Base-by-base conservation (phyloP, 2,329 filamentous ascomycete genomes). In the Beauveria scarabaeidicola region DNA sequence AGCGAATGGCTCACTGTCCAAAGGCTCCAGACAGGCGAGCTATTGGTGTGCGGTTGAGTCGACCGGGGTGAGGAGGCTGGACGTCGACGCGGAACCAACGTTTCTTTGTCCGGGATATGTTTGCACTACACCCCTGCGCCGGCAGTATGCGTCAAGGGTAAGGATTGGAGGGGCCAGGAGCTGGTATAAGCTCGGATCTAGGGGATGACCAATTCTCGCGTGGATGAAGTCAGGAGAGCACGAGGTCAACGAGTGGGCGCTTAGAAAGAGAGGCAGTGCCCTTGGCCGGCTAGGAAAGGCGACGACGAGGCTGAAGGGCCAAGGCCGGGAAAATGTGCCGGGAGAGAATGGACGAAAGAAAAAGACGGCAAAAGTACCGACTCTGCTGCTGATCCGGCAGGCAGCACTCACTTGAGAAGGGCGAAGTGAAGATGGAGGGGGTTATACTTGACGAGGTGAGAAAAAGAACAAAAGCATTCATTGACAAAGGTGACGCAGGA, bases 401-500 rank as follows among this genome's bases (percentile, higher is more conserved):
- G 48, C 55, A 58, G 55, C 46, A 38, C 46, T 58, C 38, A 21
- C 36, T 57, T 57, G 46, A 40, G 53, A 60, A 46, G 53, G 8
- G 29, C 11, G 47, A 21, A 36, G 47, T 59, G 46, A 50, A 47
- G 51, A 52, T 60, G 55, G 23, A 25, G n/a, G 57, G 44, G 41
- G 32, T 36, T 51, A 51, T 44, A 61, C n/a, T 43, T 52, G 50
- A 50, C 36, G 21, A 15, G 32, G 21, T 29, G 32, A 46, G 27
- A 38, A 62, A 51, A 46, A 36, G 53, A 62, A 59, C 51, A 63
- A 61, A 61, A 61, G 55, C 54, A 61, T 58, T 61, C 59, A 58
- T 46, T 41, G 48, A 61, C 59, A 58, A 60, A 56, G 58, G 36
- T 46, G 52, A 59, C 58, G 58, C 36, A 43, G 43, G 59, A 43